phyloP scores from a whole-genome alignment of 768 basidiomycete species.

The Nidularia pulvinata region DNA sequence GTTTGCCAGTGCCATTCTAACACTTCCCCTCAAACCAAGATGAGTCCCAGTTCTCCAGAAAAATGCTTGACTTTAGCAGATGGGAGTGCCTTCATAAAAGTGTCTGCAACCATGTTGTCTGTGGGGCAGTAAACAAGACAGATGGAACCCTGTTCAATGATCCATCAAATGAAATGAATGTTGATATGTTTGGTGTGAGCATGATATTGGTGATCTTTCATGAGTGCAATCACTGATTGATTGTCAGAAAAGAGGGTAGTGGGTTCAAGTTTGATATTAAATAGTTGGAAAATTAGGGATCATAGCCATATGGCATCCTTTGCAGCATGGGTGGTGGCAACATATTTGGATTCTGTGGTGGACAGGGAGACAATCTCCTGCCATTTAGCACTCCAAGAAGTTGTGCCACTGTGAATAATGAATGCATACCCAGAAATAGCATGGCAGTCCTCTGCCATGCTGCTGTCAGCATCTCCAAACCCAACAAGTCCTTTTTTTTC shows the following conservation, averaged over 20 bases:
- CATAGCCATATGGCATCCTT: slow-evolving; percentile 16
- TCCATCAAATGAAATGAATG: not conserved
- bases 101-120: slow-evolving; percentile 1
- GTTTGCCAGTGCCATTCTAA: no score
- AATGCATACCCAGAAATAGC: slow-evolving; percentile 31
- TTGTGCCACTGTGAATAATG: slow-evolving; percentile 20
- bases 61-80: slow-evolving; percentile 3
- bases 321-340: slow-evolving; percentile 16
- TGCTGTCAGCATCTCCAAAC: slow-evolving; percentile 13
- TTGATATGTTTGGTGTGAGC: slow-evolving; percentile 9
- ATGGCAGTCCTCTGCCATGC: slow-evolving; percentile 14
- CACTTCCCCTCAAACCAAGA: not conserved
- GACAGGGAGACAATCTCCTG: slow-evolving; percentile 24
- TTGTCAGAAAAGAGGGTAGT: slow-evolving; percentile 16
- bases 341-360: slow-evolving; percentile 30
- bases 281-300: slow-evolving; percentile 10
- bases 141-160: not conserved
- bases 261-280: slow-evolving; percentile 1
- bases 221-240: slow-evolving; percentile 14
- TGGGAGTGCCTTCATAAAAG: not conserved
- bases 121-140: not conserved
- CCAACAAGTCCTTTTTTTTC: slow-evolving; percentile 1
- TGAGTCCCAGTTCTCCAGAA: not conserved
- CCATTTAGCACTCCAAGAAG: slow-evolving; percentile 29
- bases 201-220: slow-evolving; percentile 16